Base-by-base conservation (phyloP, 768 basidiomycete species). In the Lactifluus echinatus region DNA sequence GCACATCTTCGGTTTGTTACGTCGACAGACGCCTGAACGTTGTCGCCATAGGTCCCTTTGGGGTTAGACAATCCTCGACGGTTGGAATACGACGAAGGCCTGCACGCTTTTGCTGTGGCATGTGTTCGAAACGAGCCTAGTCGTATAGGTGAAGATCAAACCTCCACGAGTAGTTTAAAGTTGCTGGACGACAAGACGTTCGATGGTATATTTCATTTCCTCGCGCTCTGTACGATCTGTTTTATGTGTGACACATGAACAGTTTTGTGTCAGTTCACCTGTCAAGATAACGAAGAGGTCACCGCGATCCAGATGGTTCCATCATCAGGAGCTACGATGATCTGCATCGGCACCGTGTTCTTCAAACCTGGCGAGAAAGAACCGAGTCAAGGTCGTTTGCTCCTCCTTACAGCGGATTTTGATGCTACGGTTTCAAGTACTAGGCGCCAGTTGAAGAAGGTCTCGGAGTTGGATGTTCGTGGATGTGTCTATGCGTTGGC, bases 401-500 rank as follows among this genome's bases (percentile, higher is more conserved):
- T 89, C 2, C 65, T 89, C 11, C 79, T 87, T 53, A 70, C 74
- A 28, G 68, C 74, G 1, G 63, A 71, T 14, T 60, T 71, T 24
- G 52, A 65, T 49, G 60, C 64, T 37, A 34, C 56, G 58, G 31
- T 66, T 3, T 42, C 48, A 63, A 14, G 58, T 65, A 26, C 67
- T 61, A 51, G 50, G 63, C 50, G 59, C 59, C 17, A 62, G 45
- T 48, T 68, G 44, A 55, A 61, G 50, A 61, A 79, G 29, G 66
- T 81, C 17, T 69, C 80, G 0, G 74, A 79, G 15, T 61, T 67
- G 2, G 67, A 75, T 1, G 78, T 84, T 21, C 65, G 69, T 15
- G 92, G 92, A 17, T 85, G 84, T 63, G 83, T 90, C 1, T 91
- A 85, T 66, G 76, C 83, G 1, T 62, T 93, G 21, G 73, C 77